Evolutionary conservation across 2,329 filamentous ascomycete species (phyloP), one percentile per base, ranked within the genome.

Genomic region (Colletotrichum scovillei): DNA sequence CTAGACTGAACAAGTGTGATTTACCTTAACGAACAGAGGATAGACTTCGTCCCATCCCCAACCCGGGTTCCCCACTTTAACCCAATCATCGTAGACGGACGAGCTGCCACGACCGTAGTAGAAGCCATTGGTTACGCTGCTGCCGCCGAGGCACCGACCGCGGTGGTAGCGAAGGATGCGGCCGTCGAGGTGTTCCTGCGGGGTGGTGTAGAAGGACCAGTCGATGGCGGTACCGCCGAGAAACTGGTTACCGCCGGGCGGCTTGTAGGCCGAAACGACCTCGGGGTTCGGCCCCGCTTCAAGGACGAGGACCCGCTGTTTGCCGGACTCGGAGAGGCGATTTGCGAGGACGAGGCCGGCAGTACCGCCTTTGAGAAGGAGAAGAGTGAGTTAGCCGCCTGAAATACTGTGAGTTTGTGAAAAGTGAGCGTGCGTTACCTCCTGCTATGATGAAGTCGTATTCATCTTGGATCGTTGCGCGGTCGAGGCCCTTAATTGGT

Each of bases 61-160:
- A 2, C 81, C 80, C 1, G 77, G 72, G 62, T 81, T 82, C 5
- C 79, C 81, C 8, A 82, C 65, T 5, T 76, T 69, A 19, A 76
- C 79, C 80, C 81, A 82, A 49, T 77, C 76, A 58, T 81, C 77
- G 57, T 81, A 81, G 46, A 81, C 77, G 38, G 75, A 77, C 4
- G 79, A 76, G 49, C 77, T 77, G 11, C 78, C 79, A 32, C 79
- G 75, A 52, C 79, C 80, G 69, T 80, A 81, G 71, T 78, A 78
- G 66, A 82, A 78, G 19, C 80, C 80, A 58, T 81, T 82, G 28
- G 78, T 78, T 5, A 78, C 75, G 19, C 80, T 81, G 56, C 78
- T 79, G 35, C 80, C 80, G n/a, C 81, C 81, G 4, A 81, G 72
- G n/a, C 77, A 77, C 24, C 76, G 75, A 16, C 79, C 79, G 46